Base-by-base conservation (phyloP, 768 basidiomycete genomes). In the Pulveroboletus frians region DNA sequence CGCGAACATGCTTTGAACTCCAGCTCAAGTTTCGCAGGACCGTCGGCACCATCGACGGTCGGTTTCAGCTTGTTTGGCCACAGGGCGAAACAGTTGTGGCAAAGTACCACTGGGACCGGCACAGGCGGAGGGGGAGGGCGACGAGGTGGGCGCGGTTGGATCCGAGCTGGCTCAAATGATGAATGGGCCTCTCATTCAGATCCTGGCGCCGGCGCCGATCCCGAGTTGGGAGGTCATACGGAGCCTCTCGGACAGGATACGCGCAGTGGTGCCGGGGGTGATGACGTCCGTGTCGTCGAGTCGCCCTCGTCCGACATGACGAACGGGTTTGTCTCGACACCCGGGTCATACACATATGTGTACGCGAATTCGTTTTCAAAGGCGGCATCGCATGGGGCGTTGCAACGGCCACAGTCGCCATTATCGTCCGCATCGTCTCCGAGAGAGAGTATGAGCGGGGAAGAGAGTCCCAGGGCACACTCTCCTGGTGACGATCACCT, bases 161-260 rank as follows among this genome's bases (percentile, higher is more conserved):
- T 79, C 20, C 72, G 72, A 52, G 73, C 79, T 35, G 69, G 71
- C 32, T 76, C 71, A 32, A 66, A 68, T 32, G 78, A 78, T 48
- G 76, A 76, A 50, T 80, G 76, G 74, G 74, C 73, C 31, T 51
- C 56, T 38, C 68, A 66, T 52, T 54, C 61, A 52, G 58, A 56
- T 53, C 55, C 20, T 17, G 62, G 40, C 14, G 55, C 31, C 10
- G 41, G 49, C 4, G 39, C 38, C 10, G 53, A 50, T 38, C 52
- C 36, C 2, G 47, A 43, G 10, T 10, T 21, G 27, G 32, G 47
- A 0, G 37, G 43, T 1, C 50, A 18, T 15, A 27, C 34, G 31
- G 21, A 39, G 20, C 27, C 51, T 3, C 36, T 30, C 8, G 35
- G 37, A 5, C 32, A 17, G 34, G 52, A 41, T 20, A 2, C 17